Percentiles rank a stretch among this genome's conserved stretches.
Evolutionary conservation across 2,329 filamentous ascomycete species (phyloP).

Genomic region (Fusarium sp.): DNA sequence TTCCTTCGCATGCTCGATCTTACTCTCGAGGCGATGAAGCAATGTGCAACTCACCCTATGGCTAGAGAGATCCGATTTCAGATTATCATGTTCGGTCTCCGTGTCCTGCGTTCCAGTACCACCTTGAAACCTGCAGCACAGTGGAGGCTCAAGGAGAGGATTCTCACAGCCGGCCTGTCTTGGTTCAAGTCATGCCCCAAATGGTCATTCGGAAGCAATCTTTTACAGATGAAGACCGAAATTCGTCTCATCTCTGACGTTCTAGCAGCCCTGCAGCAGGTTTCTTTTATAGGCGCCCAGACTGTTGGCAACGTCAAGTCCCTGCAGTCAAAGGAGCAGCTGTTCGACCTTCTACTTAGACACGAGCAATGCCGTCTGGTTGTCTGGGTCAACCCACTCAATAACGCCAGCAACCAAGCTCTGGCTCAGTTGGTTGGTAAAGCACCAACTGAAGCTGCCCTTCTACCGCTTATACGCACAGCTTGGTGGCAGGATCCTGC

Average conservation of each 20-base stretch:
- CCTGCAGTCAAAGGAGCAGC: constrained; percentile 81
- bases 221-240: constrained; percentile 93
- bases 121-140: constrained; percentile 73
- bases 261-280: constrained; percentile 72
- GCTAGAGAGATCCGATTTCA: constrained; percentile 94
- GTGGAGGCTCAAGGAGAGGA: constrained; percentile 89
- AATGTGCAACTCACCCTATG: constrained; percentile 83
- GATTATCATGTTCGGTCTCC: constrained; percentile 84
- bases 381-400: constrained; percentile 91
- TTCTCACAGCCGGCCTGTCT: constrained; percentile 84
- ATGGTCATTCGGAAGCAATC: constrained; percentile 97
- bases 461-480: constrained; percentile 77
- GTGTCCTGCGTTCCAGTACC: constrained; percentile 79
- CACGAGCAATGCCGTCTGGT: constrained; percentile 86
- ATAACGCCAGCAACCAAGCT: constrained; percentile 62
- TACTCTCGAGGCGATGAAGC: constrained; percentile 80
- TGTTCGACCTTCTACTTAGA: constrained; percentile 84
- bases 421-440: constrained; percentile 59
- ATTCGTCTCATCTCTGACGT: constrained; percentile 85
- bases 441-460: constrained; percentile 57
- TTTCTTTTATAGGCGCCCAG: constrained; percentile 70
- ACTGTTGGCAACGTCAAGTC: constrained; percentile 70
- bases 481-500: constrained; percentile 90
- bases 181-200: constrained; percentile 89
- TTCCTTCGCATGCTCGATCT: constrained; percentile 85